Conservation (phyloP, 2,329 filamentous ascomycete species). For the Exophiala calicioides region DNA sequence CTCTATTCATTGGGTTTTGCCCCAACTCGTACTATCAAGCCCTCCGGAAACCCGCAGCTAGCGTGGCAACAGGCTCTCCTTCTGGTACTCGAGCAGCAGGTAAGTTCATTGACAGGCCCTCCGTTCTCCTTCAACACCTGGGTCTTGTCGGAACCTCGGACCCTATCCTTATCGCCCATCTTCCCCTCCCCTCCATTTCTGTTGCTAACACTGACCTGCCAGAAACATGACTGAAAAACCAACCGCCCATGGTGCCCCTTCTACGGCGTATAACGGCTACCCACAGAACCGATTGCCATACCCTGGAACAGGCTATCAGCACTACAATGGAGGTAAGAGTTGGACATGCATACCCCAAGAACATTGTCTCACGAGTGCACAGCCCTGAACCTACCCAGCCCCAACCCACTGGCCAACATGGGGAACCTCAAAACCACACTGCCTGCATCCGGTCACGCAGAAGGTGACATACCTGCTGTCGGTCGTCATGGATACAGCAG, state of each 20-base stretch:
- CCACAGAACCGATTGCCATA: constrained; percentile 24
- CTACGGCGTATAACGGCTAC: constrained; percentile 24
- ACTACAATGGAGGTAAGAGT: constrained; percentile 26
- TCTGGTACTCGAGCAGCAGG: constrained; percentile 11
- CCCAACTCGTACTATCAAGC: constrained; percentile 23
- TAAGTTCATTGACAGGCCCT: constrained; percentile 1
- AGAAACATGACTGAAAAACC: constrained; percentile 27
- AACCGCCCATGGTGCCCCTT: constrained; percentile 17
- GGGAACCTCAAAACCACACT: constrained; percentile 30
- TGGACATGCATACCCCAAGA: not conserved
- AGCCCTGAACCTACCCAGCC: constrained; percentile 22
- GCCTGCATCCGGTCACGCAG: constrained; percentile 20
- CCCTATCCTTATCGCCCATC: not conserved
- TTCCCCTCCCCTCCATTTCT: not conserved
- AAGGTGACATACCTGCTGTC: constrained; percentile 19
- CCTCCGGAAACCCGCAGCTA: constrained; percentile 11
- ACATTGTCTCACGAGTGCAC: constrained; percentile 5
- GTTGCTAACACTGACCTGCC: constrained; percentile 8
- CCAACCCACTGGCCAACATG: constrained; percentile 28
- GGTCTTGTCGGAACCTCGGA: too few relatives aligned
- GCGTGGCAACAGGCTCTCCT: constrained; percentile 10
- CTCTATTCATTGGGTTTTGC: constrained; percentile 27
- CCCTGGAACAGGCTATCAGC: constrained; percentile 18
- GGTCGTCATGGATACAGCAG: constrained; percentile 27
- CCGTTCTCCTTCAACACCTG: not conserved